Base-by-base conservation (phyloP, 2,329 filamentous ascomycete genomes). In the Chrysosporium keratinophilum region DNA sequence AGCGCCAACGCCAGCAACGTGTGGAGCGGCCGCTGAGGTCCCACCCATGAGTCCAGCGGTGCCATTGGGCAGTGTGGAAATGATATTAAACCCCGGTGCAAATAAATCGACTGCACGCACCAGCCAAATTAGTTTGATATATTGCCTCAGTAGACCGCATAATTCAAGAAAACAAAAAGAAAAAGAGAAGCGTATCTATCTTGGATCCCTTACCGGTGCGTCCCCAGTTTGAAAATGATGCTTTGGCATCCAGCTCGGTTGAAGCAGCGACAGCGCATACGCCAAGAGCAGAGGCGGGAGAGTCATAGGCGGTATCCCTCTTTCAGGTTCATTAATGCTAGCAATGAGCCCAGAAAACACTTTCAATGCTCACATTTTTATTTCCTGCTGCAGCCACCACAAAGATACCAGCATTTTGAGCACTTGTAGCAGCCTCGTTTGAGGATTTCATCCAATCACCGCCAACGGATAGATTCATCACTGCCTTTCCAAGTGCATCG, bases 1-100 rank as follows among this genome's bases (percentile, higher is more conserved):
- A 7, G 78, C 76, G 55, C 78, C 75, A 46, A 79, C 68, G 52
- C 79, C 79, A 6, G 76, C 74, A 57, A 79, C 75, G 64, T 71
- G 71, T 54, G 70, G 70, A 10, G 66, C 62, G 23, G 67, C 65
- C 63, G 67, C 67, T 10, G 68, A 69, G 41, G 67, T 70, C 44
- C 67, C 67, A 15, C 63, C 67, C 48, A 68, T 63, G 52, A 58
- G 61, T 60, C 78, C 75, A 58, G 77, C 71, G 51, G 73, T 70
- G 40, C 69, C 72, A 54, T 67, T 66, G 20, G 68, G 71, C 14
- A 73, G 80, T 5, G 77, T 63, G 33, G 71, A 75, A 12, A 77
- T 67, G 55, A 82, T 74, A 58, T 73, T 59, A 56, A 75, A 70
- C 37, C 79, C 79, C 0, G 79, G 78, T 11, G 78, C 79, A 60